phyloP scores from a whole-genome alignment of 2,329 filamentous ascomycete species.

The Clonostachys rhizophaga region DNA sequence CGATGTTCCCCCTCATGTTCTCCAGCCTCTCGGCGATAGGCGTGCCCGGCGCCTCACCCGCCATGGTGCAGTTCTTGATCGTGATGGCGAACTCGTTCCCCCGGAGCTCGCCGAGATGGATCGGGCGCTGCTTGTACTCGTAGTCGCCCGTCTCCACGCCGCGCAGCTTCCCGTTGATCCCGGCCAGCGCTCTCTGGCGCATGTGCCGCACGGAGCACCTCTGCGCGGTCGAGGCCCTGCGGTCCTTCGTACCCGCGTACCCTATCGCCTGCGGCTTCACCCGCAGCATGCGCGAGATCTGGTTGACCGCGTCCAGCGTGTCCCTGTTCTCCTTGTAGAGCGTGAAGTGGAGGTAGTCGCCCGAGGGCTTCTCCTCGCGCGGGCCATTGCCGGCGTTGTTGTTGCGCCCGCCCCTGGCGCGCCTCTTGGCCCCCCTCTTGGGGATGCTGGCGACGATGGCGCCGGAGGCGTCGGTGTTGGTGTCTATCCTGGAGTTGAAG shows the following conservation, averaged over 20 bases:
- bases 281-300: slow-evolving; percentile 69
- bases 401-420: slow-evolving; percentile 11
- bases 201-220: slow-evolving; percentile 61
- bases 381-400: slow-evolving; percentile 5
- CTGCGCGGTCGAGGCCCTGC: slow-evolving; percentile 81
- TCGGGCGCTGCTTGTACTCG: slow-evolving; percentile 63
- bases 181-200: slow-evolving; percentile 54
- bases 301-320: slow-evolving; percentile 84
- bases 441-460: slow-evolving; percentile 66
- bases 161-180: slow-evolving; percentile 58
- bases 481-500: slow-evolving; percentile 75
- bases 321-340: slow-evolving; percentile 97
- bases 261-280: slow-evolving; percentile 70
- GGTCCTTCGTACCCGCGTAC: slow-evolving; percentile 84
- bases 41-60: slow-evolving; percentile 19
- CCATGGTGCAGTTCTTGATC: slow-evolving; percentile 75
- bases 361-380: slow-evolving; percentile 34
- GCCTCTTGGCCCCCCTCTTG: slow-evolving; percentile 26
- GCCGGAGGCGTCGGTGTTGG: slow-evolving; percentile 52
- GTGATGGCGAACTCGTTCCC: slow-evolving; percentile 95
- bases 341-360: slow-evolving; percentile 83
- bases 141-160: slow-evolving; percentile 74
- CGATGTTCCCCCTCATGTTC: slow-evolving; percentile 32
- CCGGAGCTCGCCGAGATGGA: slow-evolving; percentile 77
- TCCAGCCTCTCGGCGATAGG: slow-evolving; percentile 18